Conservation (phyloP, 208 protist species). For the Herpetomonas samuelpessoai region DNA sequence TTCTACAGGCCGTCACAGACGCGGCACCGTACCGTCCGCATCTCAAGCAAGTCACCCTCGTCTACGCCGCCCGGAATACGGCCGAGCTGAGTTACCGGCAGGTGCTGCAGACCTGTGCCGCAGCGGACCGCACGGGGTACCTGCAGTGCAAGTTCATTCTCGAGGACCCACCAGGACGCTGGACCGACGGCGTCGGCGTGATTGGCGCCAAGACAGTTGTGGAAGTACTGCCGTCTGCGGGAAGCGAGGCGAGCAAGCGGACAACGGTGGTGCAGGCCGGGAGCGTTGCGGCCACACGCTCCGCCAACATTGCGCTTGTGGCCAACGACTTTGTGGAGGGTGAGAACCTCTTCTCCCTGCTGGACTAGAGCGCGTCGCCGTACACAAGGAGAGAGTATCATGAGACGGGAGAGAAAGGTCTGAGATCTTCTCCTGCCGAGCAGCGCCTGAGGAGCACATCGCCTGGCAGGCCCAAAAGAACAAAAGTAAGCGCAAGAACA, state of each 20-base stretch:
- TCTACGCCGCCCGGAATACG: conserved; percentile 12
- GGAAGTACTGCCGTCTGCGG: conserved; percentile 1
- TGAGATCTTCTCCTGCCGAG: no score
- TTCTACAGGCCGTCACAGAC: conserved; percentile 14
- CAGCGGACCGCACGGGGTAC: background rate
- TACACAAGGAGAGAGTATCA: no score
- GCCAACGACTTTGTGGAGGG: background rate
- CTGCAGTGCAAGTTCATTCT: conserved; percentile 14
- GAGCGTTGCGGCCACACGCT: background rate
- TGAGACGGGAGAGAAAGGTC: no score
- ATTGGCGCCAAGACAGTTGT: conserved; percentile 8
- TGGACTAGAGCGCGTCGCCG: no score
- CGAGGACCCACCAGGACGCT: conserved; percentile 17
- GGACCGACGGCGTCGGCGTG: conserved; percentile 18
- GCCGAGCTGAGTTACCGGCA: conserved; percentile 13
- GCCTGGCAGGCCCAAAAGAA: no score
- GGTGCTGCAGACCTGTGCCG: conserved; percentile 3
- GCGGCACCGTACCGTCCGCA: conserved; percentile 2
- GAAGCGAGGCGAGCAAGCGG: background rate
- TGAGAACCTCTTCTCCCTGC: background rate
- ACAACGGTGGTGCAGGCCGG: background rate
- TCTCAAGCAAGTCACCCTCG: background rate
- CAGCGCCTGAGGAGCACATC: no score
- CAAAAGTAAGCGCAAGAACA: no score
- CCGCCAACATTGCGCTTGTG: background rate